These are phyloP conservation scores for Pythium sukuiense DNA, from an alignment of 352 stramenopile genomes.

Conservation along the genomic window DNA sequence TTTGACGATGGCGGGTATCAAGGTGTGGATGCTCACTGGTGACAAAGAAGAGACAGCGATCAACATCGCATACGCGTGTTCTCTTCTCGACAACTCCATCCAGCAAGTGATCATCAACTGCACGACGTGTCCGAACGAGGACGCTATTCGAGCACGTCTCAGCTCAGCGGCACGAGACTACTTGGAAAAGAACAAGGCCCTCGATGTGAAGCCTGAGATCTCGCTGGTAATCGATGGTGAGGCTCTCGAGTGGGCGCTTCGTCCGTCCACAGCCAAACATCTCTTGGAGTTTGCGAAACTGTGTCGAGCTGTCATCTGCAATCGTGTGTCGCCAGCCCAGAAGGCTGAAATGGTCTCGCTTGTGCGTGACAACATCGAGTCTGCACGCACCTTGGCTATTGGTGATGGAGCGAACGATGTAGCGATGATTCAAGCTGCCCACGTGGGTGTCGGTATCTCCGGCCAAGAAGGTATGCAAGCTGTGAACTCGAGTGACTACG, in stretches of 20 bases:
- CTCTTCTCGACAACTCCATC: conserved; percentile 83
- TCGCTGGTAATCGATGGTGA: conserved; percentile 78
- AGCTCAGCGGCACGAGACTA: conserved; percentile 50
- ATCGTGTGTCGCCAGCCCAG: conserved; percentile 82
- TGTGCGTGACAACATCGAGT: conserved; percentile 57
- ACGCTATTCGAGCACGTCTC: conserved; percentile 62
- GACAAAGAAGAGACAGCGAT: conserved; percentile 90
- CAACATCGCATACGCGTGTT: conserved; percentile 91
- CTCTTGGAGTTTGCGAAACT: conserved; percentile 70
- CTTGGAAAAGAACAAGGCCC: conserved; percentile 36
- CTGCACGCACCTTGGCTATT: conserved; percentile 81
- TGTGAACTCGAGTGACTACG: conserved; percentile 94
- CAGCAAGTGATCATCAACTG: conserved; percentile 75
- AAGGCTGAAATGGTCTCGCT: conserved; percentile 84
- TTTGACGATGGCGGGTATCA: conserved; percentile 81
- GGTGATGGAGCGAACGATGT: conserved; percentile 95
- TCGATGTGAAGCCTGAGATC: conserved; percentile 48
- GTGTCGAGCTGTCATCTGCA: conserved; percentile 87
- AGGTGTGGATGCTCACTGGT: conserved; percentile 87
- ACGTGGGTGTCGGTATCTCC: conserved; percentile 93
- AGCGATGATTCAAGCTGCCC: conserved; percentile 93
- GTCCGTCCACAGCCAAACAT: conserved; percentile 28
- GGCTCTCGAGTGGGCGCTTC: conserved; percentile 67
- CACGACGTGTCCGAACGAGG: conserved; percentile 64
- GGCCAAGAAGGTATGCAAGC: conserved; percentile 95